These are phyloP conservation scores for Mariannaea elegans DNA, from an alignment of 2,329 filamentous ascomycete genomes.

Conservation along the genomic window DNA sequence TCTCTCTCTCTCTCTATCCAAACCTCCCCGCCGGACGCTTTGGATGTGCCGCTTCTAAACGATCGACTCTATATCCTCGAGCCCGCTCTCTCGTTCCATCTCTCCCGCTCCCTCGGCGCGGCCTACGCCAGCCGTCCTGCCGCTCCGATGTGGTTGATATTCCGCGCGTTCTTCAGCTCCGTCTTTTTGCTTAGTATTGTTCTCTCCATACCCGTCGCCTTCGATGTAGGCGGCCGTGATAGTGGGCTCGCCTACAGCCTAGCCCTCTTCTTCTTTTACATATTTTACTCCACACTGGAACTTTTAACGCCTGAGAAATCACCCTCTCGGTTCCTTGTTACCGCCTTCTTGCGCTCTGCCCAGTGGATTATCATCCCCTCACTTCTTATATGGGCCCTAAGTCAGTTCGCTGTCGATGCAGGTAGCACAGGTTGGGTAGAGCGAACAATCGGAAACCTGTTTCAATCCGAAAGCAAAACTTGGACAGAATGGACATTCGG, in stretches of 20 bases:
- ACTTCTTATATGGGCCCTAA: constrained; percentile 93
- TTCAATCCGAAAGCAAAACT: constrained; percentile 68
- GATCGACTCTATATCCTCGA: constrained; percentile 8
- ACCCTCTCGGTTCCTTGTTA: constrained; percentile 75
- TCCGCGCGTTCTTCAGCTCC: constrained; percentile 80
- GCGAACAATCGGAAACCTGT: constrained; percentile 75
- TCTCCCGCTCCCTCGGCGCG: constrained; percentile 36
- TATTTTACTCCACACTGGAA: constrained; percentile 83
- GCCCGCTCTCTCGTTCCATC: constrained; percentile 23
- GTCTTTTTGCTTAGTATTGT: constrained; percentile 92
- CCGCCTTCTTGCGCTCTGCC: constrained; percentile 74
- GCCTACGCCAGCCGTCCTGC: constrained; percentile 41
- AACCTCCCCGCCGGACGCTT: constrained; percentile 24
- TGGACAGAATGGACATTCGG: constrained; percentile 89
- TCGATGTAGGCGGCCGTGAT: constrained; percentile 95
- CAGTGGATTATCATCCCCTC: constrained; percentile 90
- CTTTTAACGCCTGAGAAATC: constrained; percentile 83
- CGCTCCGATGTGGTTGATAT: constrained; percentile 80
- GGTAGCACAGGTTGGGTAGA: constrained; percentile 82
- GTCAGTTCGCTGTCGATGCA: constrained; percentile 93
- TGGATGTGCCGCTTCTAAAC: constrained; percentile 26
- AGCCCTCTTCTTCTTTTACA: constrained; percentile 88
- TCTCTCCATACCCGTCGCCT: constrained; percentile 94
- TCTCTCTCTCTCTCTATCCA: constrained; percentile 18
- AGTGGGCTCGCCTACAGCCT: constrained; percentile 95